Conservation (phyloP, 2,329 filamentous ascomycete species). For the Pezicula carpinea region DNA sequence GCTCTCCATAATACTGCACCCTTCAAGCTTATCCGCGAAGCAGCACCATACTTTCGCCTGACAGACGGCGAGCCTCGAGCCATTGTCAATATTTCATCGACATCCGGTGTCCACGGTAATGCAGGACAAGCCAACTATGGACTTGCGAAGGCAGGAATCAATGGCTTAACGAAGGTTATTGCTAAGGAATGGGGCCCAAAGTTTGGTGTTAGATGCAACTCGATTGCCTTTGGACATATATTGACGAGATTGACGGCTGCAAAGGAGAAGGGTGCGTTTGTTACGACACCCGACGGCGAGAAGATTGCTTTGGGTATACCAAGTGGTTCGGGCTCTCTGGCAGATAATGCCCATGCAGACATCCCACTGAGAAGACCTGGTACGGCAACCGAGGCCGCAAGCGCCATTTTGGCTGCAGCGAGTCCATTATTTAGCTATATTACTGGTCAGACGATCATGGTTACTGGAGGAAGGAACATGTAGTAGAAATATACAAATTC, state of each 20-base stretch:
- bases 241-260: conserved; percentile 74
- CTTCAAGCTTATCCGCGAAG: conserved; percentile 76
- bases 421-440: conserved; percentile 84
- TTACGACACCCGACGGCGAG: conserved; percentile 70
- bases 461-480: conserved; percentile 71
- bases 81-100: conserved; percentile 81
- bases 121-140: conserved; percentile 89
- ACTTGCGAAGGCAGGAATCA: conserved; percentile 78
- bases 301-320: conserved; percentile 74
- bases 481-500: conserved; percentile 23
- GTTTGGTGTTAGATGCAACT: conserved; percentile 80
- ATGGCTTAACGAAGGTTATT: conserved; percentile 81
- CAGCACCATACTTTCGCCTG: conserved; percentile 82
- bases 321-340: conserved; percentile 44
- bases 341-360: conserved; percentile 50
- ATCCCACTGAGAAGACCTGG: conserved; percentile 77
- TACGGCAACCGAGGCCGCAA: conserved; percentile 74
- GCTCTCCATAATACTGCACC: conserved; percentile 80
- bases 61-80: conserved; percentile 74
- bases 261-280: conserved; percentile 79
- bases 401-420: conserved; percentile 70
- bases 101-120: conserved; percentile 79
- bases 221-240: conserved; percentile 80
- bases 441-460: conserved; percentile 79
- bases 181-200: conserved; percentile 86